phyloP scores from a whole-genome alignment of 768 basidiomycete species.

The Mycena maculata region DNA sequence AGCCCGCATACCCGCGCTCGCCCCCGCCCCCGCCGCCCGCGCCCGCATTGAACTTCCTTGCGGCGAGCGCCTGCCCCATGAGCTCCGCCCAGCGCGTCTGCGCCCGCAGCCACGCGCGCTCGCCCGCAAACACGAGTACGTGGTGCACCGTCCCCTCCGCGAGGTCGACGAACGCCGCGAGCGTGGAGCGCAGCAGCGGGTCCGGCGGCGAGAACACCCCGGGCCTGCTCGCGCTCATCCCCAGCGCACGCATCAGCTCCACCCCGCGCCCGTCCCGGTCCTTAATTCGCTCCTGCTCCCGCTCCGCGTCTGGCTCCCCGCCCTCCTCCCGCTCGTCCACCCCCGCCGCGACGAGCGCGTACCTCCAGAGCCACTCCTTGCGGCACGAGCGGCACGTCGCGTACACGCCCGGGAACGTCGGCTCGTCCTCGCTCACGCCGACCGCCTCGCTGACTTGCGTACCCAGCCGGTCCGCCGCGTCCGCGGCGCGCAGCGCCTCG shows the following conservation, averaged over 20 bases:
- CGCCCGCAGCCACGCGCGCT: constrained; percentile 76
- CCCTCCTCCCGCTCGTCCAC: constrained; percentile 58
- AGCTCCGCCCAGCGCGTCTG: constrained; percentile 75
- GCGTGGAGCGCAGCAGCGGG: constrained; percentile 65
- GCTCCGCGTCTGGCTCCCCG: constrained; percentile 51
- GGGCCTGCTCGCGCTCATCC: neutral
- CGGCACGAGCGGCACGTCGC: constrained; percentile 79
- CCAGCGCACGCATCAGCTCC: constrained; percentile 60
- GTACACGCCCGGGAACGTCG: constrained; percentile 71
- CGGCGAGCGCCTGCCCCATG: constrained; percentile 75
- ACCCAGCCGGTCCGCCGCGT: neutral
- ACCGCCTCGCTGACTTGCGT: neutral
- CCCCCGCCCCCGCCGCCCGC: constrained; percentile 34
- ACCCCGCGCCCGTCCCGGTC: neutral
- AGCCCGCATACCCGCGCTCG: constrained; percentile 1
- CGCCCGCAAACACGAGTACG: constrained; percentile 69
- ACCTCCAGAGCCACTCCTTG: constrained; percentile 72
- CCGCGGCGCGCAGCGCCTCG: constrained; percentile 16
- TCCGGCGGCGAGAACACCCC: constrained; percentile 46
- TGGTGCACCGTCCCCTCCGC: constrained; percentile 76
- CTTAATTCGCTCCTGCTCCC: constrained; percentile 58
- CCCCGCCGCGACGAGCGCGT: constrained; percentile 48
- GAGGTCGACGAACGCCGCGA: constrained; percentile 80
- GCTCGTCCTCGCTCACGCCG: constrained; percentile 72
- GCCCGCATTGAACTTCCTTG: constrained; percentile 57